phyloP scores from a whole-genome alignment of 2,329 filamentous ascomycete species.

The Cercospora sp. region DNA sequence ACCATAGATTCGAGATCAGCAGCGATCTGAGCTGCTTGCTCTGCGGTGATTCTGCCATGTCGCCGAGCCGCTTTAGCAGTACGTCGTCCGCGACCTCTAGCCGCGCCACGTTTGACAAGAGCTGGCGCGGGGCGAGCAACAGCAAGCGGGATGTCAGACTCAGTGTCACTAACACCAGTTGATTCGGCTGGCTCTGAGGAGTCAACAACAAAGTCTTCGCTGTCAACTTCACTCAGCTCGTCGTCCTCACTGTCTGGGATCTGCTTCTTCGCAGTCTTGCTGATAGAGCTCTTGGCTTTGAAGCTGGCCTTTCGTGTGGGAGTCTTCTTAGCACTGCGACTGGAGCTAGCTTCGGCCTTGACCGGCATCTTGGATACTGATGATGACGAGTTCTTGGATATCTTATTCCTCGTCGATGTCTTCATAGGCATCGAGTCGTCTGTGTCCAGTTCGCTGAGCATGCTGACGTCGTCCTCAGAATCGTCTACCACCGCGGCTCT shows the following conservation, averaged over 20 bases:
- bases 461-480: slow-evolving; percentile 34
- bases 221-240: slow-evolving; percentile 31
- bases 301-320: slow-evolving; percentile 28
- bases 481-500: slow-evolving; percentile 32
- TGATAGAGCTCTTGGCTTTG: slow-evolving; percentile 31
- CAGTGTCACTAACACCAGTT: slow-evolving; percentile 35
- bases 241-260: slow-evolving; percentile 44
- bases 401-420: slow-evolving; percentile 2
- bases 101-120: slow-evolving; percentile 10
- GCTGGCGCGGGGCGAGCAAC: slow-evolving; percentile 14
- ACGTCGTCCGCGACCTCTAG: slow-evolving; percentile 12
- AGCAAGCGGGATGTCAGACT: slow-evolving; percentile 35
- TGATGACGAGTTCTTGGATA: neutral
- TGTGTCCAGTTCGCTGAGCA: slow-evolving; percentile 34
- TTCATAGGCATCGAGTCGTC: slow-evolving; percentile 20
- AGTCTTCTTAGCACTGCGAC: slow-evolving; percentile 23
- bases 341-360: slow-evolving; percentile 21
- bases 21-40: slow-evolving; percentile 21
- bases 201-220: slow-evolving; percentile 35
- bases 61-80: slow-evolving; percentile 15
- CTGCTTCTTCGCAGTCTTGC: slow-evolving; percentile 29
- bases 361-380: slow-evolving; percentile 15
- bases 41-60: slow-evolving; percentile 31
- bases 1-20: slow-evolving; percentile 21
- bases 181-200: slow-evolving; percentile 37